Base-by-base conservation (phyloP, 2,329 filamentous ascomycete genomes). In the Celoporthe dispersa region DNA sequence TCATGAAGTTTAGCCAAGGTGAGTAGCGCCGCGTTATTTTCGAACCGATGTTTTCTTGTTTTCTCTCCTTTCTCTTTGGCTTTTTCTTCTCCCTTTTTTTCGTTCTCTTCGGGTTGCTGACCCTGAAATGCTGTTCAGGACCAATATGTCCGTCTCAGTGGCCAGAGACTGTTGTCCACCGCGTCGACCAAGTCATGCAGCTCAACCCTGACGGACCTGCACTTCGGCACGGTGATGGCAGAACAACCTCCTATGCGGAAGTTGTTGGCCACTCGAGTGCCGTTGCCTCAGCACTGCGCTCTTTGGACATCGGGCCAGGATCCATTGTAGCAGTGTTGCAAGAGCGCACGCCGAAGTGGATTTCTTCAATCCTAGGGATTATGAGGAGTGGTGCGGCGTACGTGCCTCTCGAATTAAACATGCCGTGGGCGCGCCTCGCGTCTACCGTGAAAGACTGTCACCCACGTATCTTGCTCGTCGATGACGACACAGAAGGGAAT, bases 341-440 rank as follows among this genome's bases (percentile, higher is more conserved):
- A 51, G 67, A 82, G 6, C 77, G 84, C 0, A 72, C 75, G 0
- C 53, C 74, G 0, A 78, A 83, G 51, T 81, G 75, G 75, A 74
- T 81, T 6, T 75, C 67, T 51, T 80, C 79, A 0, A 70, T 85
- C 55, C 76, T 85, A 2, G 84, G 80, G 7, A 81, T 85, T 53
- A 71, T 79, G 67, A 75, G 77, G 0, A 65, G 81, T 14, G 83
- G 83, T 0, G 78, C 75, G 12, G 73, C 78, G 0, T 82, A 82
- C 51, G 75, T 83, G 5, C 81, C 82, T 2, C 75, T 86, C 0
- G 85, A 86, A 66, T 59, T 76, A 0, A 70, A 74, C 0, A 77
- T 74, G 12, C 75, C 78, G 1, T 19, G 75, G 0, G 31, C 75
- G 7, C 76, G 83, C 1, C 78, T 83, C 0, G 68, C 73, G 1